Percentiles rank a stretch among this genome's conserved stretches.
Evolutionary conservation across 192 early-diverging fungal genomes (phyloP).

Genomic region (Coemansia sp.): DNA sequence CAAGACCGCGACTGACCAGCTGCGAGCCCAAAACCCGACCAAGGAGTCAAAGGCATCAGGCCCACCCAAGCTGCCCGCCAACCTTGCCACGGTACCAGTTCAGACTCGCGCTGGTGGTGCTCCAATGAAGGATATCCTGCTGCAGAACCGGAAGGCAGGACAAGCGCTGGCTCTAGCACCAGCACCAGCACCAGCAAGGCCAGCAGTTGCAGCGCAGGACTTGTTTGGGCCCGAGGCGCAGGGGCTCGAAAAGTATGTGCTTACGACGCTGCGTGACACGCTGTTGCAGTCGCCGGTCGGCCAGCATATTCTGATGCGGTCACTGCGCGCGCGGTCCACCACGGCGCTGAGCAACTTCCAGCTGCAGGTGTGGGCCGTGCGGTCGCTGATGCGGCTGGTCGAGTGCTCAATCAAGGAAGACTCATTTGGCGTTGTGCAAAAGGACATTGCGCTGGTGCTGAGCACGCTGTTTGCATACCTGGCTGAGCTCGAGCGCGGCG

Average conservation of each 20-base stretch:
- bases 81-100: neutral
- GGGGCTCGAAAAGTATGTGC: slow-evolving; percentile 54
- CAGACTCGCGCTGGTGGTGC: slow-evolving; percentile 27
- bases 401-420: slow-evolving; percentile 51
- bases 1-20: slow-evolving; percentile 28
- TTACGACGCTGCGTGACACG: slow-evolving; percentile 41
- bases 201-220: slow-evolving; percentile 7
- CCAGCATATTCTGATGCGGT: slow-evolving; percentile 32
- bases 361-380: slow-evolving; percentile 52
- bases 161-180: neutral
- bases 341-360: slow-evolving; percentile 50
- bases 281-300: slow-evolving; percentile 44
- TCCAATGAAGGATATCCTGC: slow-evolving; percentile 42
- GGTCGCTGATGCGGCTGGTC: slow-evolving; percentile 46
- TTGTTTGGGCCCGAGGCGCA: slow-evolving; percentile 52
- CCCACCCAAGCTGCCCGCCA: slow-evolving; percentile 1
- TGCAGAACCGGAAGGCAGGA: slow-evolving; percentile 15
- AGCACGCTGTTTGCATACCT: slow-evolving; percentile 39
- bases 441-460: slow-evolving; percentile 38
- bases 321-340: slow-evolving; percentile 29
- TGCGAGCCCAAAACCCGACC: slow-evolving; percentile 25
- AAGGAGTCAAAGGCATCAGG: slow-evolving; percentile 8
- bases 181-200: neutral
- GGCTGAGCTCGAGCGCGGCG: slow-evolving; percentile 36
- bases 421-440: slow-evolving; percentile 51